A percentile compares a stretch with the other conserved stretches of the same genome.
Conservation (phyloP, 2,329 filamentous ascomycete genomes). For the Aureobasidium sp. region DNA sequence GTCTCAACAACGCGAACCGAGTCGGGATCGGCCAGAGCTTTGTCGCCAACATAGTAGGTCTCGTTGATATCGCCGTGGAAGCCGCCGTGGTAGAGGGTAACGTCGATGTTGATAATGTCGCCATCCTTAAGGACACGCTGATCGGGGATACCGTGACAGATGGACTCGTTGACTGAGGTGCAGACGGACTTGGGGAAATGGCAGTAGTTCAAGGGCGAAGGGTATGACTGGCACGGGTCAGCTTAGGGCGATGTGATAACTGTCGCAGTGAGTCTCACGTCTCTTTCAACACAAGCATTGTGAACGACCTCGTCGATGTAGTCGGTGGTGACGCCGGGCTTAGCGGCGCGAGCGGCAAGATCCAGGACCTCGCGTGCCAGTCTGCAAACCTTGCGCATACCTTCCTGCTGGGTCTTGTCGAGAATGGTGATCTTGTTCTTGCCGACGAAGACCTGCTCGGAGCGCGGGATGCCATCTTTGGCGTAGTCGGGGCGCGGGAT, state of each 20-base stretch:
- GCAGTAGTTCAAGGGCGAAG: constrained; percentile 90
- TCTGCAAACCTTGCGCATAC: constrained; percentile 86
- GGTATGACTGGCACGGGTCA: constrained; percentile 60
- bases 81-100: constrained; percentile 86
- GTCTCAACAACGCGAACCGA: constrained; percentile 85
- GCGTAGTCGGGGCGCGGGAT: constrained; percentile 86
- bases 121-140: constrained; percentile 79
- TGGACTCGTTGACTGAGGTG: constrained; percentile 92
- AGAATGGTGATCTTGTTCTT: constrained; percentile 77
- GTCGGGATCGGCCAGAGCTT: constrained; percentile 73
- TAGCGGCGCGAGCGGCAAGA: constrained; percentile 72
- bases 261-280: constrained; percentile 49
- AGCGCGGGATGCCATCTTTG: constrained; percentile 65
- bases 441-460: constrained; percentile 53
- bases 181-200: constrained; percentile 97
- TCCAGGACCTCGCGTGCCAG: constrained; percentile 87
- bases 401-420: constrained; percentile 70
- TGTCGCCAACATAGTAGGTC: constrained; percentile 95
- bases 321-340: constrained; percentile 92
- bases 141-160: constrained; percentile 97
- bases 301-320: constrained; percentile 92
- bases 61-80: constrained; percentile 97
- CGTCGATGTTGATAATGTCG: constrained; percentile 95
- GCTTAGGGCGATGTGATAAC: not conserved
- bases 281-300: constrained; percentile 84